Base-by-base conservation (phyloP, 805 yeast genomes). In the Kodamaea sagamina region DNA sequence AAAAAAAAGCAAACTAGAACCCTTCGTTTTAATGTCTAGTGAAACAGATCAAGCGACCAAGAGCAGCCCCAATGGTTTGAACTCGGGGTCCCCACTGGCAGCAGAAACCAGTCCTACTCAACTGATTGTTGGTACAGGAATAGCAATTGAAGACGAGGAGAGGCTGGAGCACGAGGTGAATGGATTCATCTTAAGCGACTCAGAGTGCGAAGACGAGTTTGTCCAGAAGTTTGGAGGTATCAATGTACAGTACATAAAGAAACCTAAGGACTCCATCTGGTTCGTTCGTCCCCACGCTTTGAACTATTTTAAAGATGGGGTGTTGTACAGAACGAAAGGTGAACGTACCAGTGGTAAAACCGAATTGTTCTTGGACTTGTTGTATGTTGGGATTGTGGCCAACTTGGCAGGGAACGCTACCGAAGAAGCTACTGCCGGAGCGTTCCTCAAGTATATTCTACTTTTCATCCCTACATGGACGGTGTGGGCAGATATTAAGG, bases 401-500 rank as follows among this genome's bases (percentile, higher is more conserved):
- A 78, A 78, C 44, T 59, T 81, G 34, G 85, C 86, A 0, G 68
- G 77, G 4, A 60, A 61, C 32, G 82, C 82, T 0, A 67, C 77
- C 4, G 77, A 73, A 43, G 57, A 73, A 12, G 79, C 81, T 22
- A 58, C 68, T 13, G 82, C 82, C 28, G 55, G 54, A 3, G 58
- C 79, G 0, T 58, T 81, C 18, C 58, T 74, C 28, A 68, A 68
- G 48, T 81, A 79, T 53, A 41, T 78, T 4, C 51, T 81, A 32
- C 55, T 79, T 2, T 81, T 80, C 43, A 39, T 76, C 13, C 85
- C 84, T 0, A 72, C 80, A n/a, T 82, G 80, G 78, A 73, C 72
- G 15, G 76, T 81, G 16, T 82, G 87, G 86, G 58, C 72, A n/a
- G 86, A 81, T 52, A 64, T 81, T 45, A 77, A 79, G 52, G 85